Conservation (phyloP, 768 basidiomycete species). For the Tephrocybe sp. region DNA sequence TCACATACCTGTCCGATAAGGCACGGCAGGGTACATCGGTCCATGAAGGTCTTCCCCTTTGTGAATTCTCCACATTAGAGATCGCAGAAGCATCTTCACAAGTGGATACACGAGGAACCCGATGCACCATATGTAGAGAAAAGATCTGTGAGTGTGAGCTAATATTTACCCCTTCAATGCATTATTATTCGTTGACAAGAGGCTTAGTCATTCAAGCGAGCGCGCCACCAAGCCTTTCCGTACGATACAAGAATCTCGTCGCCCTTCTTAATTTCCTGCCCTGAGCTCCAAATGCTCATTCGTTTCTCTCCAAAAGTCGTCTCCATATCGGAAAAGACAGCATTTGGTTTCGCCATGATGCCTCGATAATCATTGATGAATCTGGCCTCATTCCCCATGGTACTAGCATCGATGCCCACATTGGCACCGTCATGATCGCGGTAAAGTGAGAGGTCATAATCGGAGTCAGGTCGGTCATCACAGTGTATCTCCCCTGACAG, state of each 20-base stretch:
- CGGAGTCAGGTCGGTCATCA: slow-evolving; percentile 68
- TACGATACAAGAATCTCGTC: slow-evolving; percentile 88
- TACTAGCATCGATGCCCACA: slow-evolving; percentile 77
- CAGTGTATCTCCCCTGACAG: slow-evolving; percentile 75
- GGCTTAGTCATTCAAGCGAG: slow-evolving; percentile 28
- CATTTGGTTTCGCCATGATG: slow-evolving; percentile 67
- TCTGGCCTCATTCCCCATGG: slow-evolving; percentile 82
- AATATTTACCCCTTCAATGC: too few species aligned
- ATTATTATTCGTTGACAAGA: background rate
- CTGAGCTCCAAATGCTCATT: slow-evolving; percentile 75
- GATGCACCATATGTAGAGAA: background rate
- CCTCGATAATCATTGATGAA: slow-evolving; percentile 93
- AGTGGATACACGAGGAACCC: too few species aligned
- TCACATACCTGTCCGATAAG: slow-evolving; percentile 1
- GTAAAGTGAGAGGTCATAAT: slow-evolving; percentile 87
- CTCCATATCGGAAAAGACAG: slow-evolving; percentile 61
- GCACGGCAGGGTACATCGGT: background rate
- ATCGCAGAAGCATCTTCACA: too few species aligned
- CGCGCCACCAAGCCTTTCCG: slow-evolving; percentile 83
- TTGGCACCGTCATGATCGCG: slow-evolving; percentile 54
- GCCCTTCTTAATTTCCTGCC: slow-evolving; percentile 65
- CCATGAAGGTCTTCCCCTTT: background rate
- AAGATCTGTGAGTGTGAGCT: background rate
- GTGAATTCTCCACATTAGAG: slow-evolving; percentile 4
- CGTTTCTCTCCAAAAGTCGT: slow-evolving; percentile 58